Evolutionary conservation across 2,329 filamentous ascomycete genomes (phyloP).

Genomic region (Xylariaceae sp.): DNA sequence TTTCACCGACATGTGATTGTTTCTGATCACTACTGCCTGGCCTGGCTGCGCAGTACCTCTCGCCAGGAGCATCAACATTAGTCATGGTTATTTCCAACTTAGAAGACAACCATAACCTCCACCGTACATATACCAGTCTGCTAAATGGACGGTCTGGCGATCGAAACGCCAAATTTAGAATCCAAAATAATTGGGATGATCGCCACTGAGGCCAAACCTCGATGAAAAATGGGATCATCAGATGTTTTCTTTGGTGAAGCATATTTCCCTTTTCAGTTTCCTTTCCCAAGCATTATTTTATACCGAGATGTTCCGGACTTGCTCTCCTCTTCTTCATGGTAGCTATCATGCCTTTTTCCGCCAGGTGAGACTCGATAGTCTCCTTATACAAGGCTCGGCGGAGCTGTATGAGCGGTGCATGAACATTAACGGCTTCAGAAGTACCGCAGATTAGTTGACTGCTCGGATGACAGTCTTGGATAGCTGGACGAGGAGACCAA

Average conservation of each 20-base stretch:
- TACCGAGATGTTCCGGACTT: neutral
- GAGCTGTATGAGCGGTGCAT: conserved; percentile 22
- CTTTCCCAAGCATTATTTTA: neutral
- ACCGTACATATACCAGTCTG: too few species aligned
- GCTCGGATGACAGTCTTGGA: conserved; percentile 33
- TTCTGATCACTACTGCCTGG: too few species aligned
- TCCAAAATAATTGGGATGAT: too few species aligned
- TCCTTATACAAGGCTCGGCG: conserved; percentile 25
- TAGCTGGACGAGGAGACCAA: conserved; percentile 31
- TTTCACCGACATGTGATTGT: neutral
- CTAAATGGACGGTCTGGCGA: too few species aligned
- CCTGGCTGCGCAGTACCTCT: too few species aligned
- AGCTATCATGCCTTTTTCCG: conserved; percentile 31
- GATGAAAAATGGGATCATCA: too few species aligned
- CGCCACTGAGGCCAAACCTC: too few species aligned
- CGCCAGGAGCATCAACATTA: too few species aligned
- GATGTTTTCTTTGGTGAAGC: too few species aligned
- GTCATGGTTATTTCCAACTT: too few species aligned
- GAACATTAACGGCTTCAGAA: conserved; percentile 13
- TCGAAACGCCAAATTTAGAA: too few species aligned
- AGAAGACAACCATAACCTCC: too few species aligned
- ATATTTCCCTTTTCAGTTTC: neutral
- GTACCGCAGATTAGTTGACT: conserved; percentile 29
- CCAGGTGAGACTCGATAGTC: conserved; percentile 20
- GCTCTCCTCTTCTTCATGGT: conserved; percentile 18